These are phyloP conservation scores for Dictyostelium intermedium DNA, from an alignment of 78 protist genomes.

Conservation along the genomic window DNA sequence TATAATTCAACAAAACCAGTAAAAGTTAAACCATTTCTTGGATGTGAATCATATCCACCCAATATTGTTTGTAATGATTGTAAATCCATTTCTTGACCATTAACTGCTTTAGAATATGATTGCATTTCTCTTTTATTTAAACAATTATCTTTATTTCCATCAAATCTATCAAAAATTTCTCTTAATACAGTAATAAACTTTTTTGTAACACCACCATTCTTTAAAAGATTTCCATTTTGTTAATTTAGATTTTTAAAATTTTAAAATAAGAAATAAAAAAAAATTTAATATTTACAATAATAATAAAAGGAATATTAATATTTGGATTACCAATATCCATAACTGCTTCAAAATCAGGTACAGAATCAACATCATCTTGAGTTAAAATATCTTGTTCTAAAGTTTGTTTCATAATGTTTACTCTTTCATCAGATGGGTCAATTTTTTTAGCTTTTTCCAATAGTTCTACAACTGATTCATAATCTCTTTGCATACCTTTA, in stretches of 20 bases:
- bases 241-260: too few species aligned
- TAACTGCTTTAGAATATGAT: constrained; percentile 12
- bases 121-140: constrained; percentile 21
- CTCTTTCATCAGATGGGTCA: constrained; percentile 23
- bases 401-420: neutral
- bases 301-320: constrained; percentile 24
- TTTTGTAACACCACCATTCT: constrained; percentile 45
- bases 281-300: neutral
- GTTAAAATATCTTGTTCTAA: neutral
- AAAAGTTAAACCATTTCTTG: constrained; percentile 29
- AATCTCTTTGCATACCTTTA: constrained; percentile 1
- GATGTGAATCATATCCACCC: neutral
- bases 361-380: neutral
- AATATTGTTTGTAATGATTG: neutral
- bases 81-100: constrained; percentile 9
- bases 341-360: constrained; percentile 14
- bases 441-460: constrained; percentile 6
- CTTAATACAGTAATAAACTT: constrained; percentile 27
- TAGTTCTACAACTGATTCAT: neutral
- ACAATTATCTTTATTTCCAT: constrained; percentile 23
- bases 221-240: too few species aligned
- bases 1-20: constrained; percentile 59
- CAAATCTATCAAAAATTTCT: constrained; percentile 52
- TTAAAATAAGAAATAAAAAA: neutral
- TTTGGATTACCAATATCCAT: neutral